These are phyloP conservation scores for Aspergillaceae sp. DNA, from an alignment of 2,329 filamentous ascomycete genomes.

Conservation along the genomic window DNA sequence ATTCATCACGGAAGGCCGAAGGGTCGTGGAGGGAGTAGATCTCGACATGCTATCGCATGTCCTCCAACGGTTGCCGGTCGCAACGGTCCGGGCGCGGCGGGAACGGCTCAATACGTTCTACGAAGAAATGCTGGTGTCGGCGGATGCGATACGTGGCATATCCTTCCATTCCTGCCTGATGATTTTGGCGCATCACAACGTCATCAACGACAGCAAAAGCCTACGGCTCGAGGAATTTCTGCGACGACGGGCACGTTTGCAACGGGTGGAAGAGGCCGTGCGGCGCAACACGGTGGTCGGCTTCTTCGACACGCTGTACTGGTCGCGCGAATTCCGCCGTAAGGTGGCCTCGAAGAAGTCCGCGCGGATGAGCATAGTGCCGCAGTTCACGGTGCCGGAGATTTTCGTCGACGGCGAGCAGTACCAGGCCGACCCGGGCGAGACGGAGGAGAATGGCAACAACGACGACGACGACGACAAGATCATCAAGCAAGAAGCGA, in stretches of 20 bases:
- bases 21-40: constrained; percentile 53
- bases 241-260: constrained; percentile 76
- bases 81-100: constrained; percentile 64
- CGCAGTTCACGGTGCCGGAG: constrained; percentile 75
- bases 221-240: constrained; percentile 90
- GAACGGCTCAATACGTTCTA: constrained; percentile 88
- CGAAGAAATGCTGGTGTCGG: constrained; percentile 89
- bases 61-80: constrained; percentile 63
- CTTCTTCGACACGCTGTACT: constrained; percentile 91
- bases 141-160: constrained; percentile 81
- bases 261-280: constrained; percentile 91
- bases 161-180: constrained; percentile 87
- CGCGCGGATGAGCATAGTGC: constrained; percentile 67
- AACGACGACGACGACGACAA: too few species aligned
- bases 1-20: constrained; percentile 30
- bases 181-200: constrained; percentile 96
- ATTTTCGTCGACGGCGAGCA: constrained; percentile 69
- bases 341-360: constrained; percentile 63
- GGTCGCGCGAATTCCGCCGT: constrained; percentile 72
- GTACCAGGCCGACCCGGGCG: constrained; percentile 43
- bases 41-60: constrained; percentile 65
- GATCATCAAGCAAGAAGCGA: too few species aligned
- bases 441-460: constrained; percentile 3
- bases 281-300: constrained; percentile 81
- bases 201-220: constrained; percentile 96